phyloP scores from a whole-genome alignment of 257 asterid species.

The Solanum medicagineum region DNA sequence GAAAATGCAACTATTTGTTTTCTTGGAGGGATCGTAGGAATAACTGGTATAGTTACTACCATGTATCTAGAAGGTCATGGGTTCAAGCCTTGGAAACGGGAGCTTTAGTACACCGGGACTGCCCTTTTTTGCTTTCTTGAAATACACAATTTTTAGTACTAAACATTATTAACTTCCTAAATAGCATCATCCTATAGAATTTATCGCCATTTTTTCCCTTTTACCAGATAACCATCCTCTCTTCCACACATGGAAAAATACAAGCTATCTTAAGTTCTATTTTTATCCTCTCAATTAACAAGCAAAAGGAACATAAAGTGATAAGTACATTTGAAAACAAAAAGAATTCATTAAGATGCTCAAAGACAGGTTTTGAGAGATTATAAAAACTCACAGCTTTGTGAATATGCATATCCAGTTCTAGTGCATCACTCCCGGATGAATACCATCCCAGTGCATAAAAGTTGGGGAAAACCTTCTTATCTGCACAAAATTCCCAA shows the following conservation, averaged over 20 bases:
- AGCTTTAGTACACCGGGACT: too few relatives aligned
- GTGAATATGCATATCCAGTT: constrained; percentile 83
- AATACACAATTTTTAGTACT: not conserved
- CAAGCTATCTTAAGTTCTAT: not conserved
- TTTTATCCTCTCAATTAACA: not conserved
- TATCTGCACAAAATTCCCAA: constrained; percentile 39
- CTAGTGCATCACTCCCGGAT: constrained; percentile 86
- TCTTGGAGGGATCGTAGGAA: not conserved
- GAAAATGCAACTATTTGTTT: not conserved
- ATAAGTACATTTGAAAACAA: not conserved
- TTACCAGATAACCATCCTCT: not conserved
- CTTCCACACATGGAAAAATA: not conserved
- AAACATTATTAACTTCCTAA: not conserved
- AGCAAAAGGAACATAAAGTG: not conserved
- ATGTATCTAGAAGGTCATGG: too few relatives aligned
- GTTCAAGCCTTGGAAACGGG: too few relatives aligned
- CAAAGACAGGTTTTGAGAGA: not conserved
- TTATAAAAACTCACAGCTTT: constrained; percentile 63
- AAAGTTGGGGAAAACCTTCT: constrained; percentile 88
- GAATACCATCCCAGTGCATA: constrained; percentile 96
- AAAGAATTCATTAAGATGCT: not conserved
- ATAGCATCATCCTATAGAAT: not conserved
- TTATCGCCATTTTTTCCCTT: not conserved
- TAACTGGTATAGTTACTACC: too few relatives aligned
- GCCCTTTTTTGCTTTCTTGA: not conserved